phyloP scores from a whole-genome alignment of 106 monocot genomes.

The Posidonia australis region DNA sequence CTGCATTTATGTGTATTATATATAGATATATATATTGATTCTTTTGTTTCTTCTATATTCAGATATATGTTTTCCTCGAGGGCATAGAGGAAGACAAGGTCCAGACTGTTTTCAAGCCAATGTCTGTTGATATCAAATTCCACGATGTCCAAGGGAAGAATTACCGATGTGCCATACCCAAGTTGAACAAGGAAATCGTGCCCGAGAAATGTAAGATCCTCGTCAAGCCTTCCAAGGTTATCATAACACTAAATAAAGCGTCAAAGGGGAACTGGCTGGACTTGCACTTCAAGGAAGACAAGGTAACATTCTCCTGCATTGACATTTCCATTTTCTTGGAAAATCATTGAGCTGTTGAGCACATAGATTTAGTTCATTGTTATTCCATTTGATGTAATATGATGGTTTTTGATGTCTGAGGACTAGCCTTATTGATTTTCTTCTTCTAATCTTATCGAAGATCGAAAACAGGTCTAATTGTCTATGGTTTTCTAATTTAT shows the following conservation, averaged over 20 bases:
- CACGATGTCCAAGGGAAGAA: slow-evolving; percentile 70
- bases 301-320: slow-evolving; percentile 21
- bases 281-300: slow-evolving; percentile 60
- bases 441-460: too few species aligned
- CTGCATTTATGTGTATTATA: too few species aligned
- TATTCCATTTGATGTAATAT: too few species aligned
- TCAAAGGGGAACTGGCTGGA: slow-evolving; percentile 68
- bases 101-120: slow-evolving; percentile 31
- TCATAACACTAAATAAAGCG: slow-evolving; percentile 50
- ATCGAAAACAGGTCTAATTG: too few species aligned
- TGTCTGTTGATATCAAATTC: slow-evolving; percentile 53
- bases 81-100: slow-evolving; percentile 46
- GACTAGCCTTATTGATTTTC: too few species aligned
- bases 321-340: not conserved
- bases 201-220: slow-evolving; percentile 54
- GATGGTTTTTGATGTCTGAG: too few species aligned
- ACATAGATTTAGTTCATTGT: too few species aligned
- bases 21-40: too few species aligned
- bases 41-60: not conserved
- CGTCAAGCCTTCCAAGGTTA: slow-evolving; percentile 48
- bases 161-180: slow-evolving; percentile 48
- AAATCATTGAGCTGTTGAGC: too few species aligned
- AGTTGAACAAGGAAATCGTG: slow-evolving; percentile 63
- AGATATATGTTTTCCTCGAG: slow-evolving; percentile 66
- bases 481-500: too few species aligned